Base-by-base conservation (phyloP, 2,329 filamentous ascomycete genomes). In the Penicillium sp. region DNA sequence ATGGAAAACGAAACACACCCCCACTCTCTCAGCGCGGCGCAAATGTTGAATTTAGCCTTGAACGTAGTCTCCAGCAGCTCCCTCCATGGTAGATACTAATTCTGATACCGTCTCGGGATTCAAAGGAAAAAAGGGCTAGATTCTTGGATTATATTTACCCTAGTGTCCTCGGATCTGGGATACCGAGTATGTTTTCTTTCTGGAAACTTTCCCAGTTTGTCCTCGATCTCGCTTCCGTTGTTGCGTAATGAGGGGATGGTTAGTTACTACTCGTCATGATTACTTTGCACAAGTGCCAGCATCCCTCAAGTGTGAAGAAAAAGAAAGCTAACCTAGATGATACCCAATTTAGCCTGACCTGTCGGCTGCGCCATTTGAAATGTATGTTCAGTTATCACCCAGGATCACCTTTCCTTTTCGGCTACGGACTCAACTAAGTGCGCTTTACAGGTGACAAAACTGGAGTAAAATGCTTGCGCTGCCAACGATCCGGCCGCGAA, bases 181-280 rank as follows among this genome's bases (percentile, higher is more conserved):
- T 60, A 55, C 54, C 58, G 57, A 63, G 46, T 58, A 60, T 58
- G 61, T 58, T 66, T 64, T 63, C 62, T 59, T 71, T 68, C 69
- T 67, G 61, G 65, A 63, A 69, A 64, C 59, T 60, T 68, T 68
- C 66, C 62, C 61, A 63, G 58, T 65, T 63, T 52, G 64, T 57
- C 37, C 60, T 28, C 63, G 57, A 58, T 59, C 46, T 65, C 65
- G 65, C 60, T 52, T 60, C 66, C 59, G 49, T 58, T 58, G 71
- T 62, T 70, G 64, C 73, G 73, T 76, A 65, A 76, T 75, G 73
- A 76, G 73, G 72, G 73, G 73, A 72, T 76, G 73, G 73, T 76
- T 38, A 73, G 73, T 75, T 4, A 38, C 37, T 46, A 38, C 37
- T 46, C 40, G 13, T 43, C 40, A 25, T 53, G 19, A 46, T 45